These are phyloP conservation scores for Picochlorum sp. DNA, from an alignment of 139 green algal genomes.

Conservation along the genomic window DNA sequence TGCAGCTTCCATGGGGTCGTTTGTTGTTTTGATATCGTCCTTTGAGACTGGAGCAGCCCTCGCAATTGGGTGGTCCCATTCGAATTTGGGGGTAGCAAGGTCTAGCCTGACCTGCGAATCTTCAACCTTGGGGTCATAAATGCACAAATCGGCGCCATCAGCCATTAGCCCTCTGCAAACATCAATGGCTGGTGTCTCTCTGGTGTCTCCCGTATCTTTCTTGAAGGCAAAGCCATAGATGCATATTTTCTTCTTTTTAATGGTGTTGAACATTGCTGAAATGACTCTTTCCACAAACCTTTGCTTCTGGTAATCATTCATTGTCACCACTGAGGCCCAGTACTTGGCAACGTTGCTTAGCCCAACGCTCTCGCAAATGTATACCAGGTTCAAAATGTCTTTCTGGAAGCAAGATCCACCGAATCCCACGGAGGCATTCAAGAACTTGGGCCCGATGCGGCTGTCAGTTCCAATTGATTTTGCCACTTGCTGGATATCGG, in stretches of 20 bases:
- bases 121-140: slow-evolving; percentile 91
- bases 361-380: slow-evolving; percentile 92
- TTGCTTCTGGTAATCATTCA: slow-evolving; percentile 99
- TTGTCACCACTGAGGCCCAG: slow-evolving; percentile 84
- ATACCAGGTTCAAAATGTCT: slow-evolving; percentile 97
- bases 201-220: slow-evolving; percentile 93
- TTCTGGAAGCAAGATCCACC: slow-evolving; percentile 99
- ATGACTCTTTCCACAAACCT: slow-evolving; percentile 93
- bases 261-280: slow-evolving; percentile 98
- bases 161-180: slow-evolving; percentile 65
- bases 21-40: slow-evolving; percentile 35
- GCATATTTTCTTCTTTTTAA: slow-evolving; percentile 88
- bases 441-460: slow-evolving; percentile 94
- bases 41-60: slow-evolving; percentile 24
- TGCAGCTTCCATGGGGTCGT: slow-evolving; percentile 48
- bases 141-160: slow-evolving; percentile 44
- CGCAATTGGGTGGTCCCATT: slow-evolving; percentile 80
- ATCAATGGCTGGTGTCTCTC: slow-evolving; percentile 97
- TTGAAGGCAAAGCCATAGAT: slow-evolving; percentile 99
- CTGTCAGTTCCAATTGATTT: slow-evolving; percentile 88
- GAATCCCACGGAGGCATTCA: slow-evolving; percentile 95
- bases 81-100: slow-evolving; percentile 73
- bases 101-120: slow-evolving; percentile 74
- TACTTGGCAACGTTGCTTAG: slow-evolving; percentile 92
- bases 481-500: slow-evolving; percentile 86